phyloP scores from a whole-genome alignment of 345 rosid species.

The Melaleuca alternifolia region DNA sequence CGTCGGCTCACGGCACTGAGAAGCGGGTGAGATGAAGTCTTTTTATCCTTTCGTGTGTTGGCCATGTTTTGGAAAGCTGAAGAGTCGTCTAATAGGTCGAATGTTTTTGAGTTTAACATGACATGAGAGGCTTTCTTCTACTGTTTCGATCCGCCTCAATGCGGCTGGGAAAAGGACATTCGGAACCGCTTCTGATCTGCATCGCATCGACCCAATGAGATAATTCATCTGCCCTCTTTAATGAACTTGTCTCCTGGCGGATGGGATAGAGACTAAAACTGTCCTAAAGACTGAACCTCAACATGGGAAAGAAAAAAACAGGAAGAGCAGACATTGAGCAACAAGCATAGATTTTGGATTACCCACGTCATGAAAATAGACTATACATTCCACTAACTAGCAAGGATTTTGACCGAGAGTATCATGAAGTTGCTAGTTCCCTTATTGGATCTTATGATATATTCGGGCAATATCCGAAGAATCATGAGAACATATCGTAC shows the following conservation, averaged over 20 bases:
- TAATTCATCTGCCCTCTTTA: not conserved
- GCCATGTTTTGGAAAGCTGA: not conserved
- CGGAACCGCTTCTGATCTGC: not conserved
- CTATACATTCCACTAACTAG: not conserved
- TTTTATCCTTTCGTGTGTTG: not conserved
- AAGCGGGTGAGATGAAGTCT: too few relatives aligned
- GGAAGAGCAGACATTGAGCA: not conserved
- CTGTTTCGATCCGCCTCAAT: not conserved
- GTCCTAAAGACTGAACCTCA: not conserved
- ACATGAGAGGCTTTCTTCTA: not conserved
- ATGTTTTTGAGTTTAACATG: not conserved
- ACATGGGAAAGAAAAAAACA: not conserved
- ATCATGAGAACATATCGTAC: not conserved
- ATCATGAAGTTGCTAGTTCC: not conserved
- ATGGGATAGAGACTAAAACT: not conserved
- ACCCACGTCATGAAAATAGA: not conserved
- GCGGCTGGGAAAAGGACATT: not conserved
- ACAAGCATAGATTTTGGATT: not conserved
- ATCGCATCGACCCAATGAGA: not conserved
- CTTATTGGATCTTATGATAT: not conserved
- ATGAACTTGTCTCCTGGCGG: not conserved
- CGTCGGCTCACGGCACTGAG: too few relatives aligned
- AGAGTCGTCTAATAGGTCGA: not conserved
- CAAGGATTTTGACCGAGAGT: not conserved
- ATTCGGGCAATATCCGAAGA: not conserved